A percentile compares a stretch with the other conserved stretches of the same genome.
phyloP scores from a whole-genome alignment of 1,139 yeast species.

The Debaryomyces singareniensis region DNA sequence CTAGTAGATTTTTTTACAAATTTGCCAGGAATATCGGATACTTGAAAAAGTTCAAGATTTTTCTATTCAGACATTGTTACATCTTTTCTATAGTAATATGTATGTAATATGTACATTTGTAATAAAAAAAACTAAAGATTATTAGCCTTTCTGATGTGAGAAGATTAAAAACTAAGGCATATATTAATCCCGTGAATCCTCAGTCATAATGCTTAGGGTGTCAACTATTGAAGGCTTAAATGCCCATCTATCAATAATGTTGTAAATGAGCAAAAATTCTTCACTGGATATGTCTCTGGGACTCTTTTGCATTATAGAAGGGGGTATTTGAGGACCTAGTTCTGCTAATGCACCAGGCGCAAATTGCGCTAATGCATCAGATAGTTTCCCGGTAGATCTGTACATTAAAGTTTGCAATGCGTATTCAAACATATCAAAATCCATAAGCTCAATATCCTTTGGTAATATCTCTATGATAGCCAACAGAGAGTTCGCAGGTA shows the following conservation, averaged over 20 bases:
- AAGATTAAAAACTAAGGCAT: not conserved
- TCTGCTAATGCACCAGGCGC: slow-evolving; percentile 86
- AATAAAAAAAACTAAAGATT: too few species aligned
- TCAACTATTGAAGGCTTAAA: slow-evolving; percentile 55
- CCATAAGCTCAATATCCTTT: slow-evolving; percentile 22
- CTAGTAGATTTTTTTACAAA: slow-evolving; percentile 36
- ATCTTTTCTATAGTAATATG: too few species aligned
- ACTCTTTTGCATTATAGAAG: slow-evolving; percentile 32
- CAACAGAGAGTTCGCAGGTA: slow-evolving; percentile 21
- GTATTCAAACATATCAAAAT: slow-evolving; percentile 58
- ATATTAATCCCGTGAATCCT: slow-evolving; percentile 12
- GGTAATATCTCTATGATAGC: slow-evolving; percentile 61
- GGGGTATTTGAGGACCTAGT: slow-evolving; percentile 30
- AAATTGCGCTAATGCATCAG: slow-evolving; percentile 44
- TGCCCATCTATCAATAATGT: slow-evolving; percentile 69
- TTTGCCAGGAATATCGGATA: slow-evolving; percentile 23
- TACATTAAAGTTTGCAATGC: slow-evolving; percentile 62
- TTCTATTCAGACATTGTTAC: not conserved
- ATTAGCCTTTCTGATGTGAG: not conserved
- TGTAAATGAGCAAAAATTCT: slow-evolving; percentile 47
- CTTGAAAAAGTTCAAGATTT: not conserved
- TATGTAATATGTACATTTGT: too few species aligned
- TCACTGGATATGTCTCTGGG: slow-evolving; percentile 47
- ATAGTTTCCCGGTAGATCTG: slow-evolving; percentile 35
- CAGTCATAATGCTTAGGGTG: slow-evolving; percentile 12